Percentiles rank a stretch among this genome's conserved stretches.
phyloP scores from a whole-genome alignment of 139 green algal species.

The Chlamydomonas schloesseri region DNA sequence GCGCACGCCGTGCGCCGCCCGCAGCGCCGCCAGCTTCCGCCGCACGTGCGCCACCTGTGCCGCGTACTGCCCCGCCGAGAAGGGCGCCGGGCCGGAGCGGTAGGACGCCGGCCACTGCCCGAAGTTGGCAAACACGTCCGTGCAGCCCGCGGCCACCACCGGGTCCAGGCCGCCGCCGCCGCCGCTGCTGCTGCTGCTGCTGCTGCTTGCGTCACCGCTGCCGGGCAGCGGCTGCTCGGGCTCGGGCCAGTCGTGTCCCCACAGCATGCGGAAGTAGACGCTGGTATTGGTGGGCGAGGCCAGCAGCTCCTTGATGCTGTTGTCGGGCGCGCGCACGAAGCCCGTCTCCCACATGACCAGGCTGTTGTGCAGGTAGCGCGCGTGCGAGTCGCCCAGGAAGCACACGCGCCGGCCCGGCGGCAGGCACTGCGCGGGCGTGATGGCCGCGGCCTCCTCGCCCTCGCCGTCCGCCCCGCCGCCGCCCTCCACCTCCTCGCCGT shows the following conservation, averaged over 20 bases:
- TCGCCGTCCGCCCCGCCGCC: neutral
- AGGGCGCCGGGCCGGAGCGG: conserved; percentile 10
- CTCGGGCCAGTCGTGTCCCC: conserved; percentile 26
- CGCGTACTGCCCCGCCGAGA: neutral
- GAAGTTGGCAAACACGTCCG: conserved; percentile 31
- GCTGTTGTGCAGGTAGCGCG: conserved; percentile 36
- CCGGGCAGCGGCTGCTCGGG: neutral
- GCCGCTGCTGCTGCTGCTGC: neutral
- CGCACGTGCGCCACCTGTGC: conserved; percentile 1
- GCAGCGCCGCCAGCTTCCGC: neutral
- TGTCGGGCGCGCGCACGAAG: neutral
- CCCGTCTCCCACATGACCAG: conserved; percentile 1
- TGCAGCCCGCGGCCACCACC: conserved; percentile 9
- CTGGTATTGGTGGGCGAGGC: neutral
- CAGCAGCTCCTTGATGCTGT: conserved; percentile 33
- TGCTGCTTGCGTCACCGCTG: neutral
- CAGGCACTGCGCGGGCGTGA: neutral
- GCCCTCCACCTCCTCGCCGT: neutral
- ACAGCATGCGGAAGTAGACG: conserved; percentile 16
- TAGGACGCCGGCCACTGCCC: conserved; percentile 43
- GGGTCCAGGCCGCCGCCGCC: neutral
- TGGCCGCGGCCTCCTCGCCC: neutral
- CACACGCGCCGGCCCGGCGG: conserved; percentile 21
- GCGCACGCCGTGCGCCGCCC: neutral
- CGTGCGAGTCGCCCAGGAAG: conserved; percentile 34